These are phyloP conservation scores for Parsonsia alboflavescens DNA, from an alignment of 257 asterid genomes.

Conservation along the genomic window DNA sequence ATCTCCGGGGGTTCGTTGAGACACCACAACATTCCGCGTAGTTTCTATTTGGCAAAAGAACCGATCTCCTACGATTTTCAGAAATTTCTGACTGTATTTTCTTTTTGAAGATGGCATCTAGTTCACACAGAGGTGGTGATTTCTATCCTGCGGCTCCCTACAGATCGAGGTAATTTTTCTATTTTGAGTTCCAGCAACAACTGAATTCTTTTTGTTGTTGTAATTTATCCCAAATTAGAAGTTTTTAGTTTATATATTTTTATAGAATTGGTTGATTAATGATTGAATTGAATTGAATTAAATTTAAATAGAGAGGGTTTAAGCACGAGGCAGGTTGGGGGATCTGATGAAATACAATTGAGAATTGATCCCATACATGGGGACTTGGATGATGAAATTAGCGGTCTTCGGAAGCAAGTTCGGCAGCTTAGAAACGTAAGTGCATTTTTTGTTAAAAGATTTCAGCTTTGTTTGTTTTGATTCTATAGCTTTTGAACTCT, in stretches of 20 bases:
- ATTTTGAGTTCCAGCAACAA: background rate
- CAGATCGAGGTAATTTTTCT: constrained; percentile 55
- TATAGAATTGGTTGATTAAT: constrained; percentile 7
- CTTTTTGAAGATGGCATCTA: constrained; percentile 17
- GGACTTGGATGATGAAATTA: constrained; percentile 71
- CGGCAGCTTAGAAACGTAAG: constrained; percentile 67
- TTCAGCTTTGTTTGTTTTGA: background rate
- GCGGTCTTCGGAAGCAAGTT: constrained; percentile 86
- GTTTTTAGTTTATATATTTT: background rate
- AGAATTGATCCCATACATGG: constrained; percentile 75
- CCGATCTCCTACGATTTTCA: background rate
- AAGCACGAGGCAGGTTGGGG: constrained; percentile 64
- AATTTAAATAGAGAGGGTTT: constrained; percentile 27
- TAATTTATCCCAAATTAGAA: background rate
- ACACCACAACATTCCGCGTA: background rate
- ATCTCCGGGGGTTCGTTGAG: background rate
- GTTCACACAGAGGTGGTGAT: constrained; percentile 28
- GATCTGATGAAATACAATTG: constrained; percentile 75
- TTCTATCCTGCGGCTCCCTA: constrained; percentile 48
- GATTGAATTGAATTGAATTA: background rate
- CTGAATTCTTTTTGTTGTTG: background rate
- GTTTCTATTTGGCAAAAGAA: background rate
- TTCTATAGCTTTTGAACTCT: background rate
- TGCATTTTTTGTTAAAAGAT: background rate
- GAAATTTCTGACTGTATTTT: background rate